Evolutionary conservation across 495 filamentous ascomycete genomes (phyloP).

Genomic region (Penicillium subrubescens): DNA sequence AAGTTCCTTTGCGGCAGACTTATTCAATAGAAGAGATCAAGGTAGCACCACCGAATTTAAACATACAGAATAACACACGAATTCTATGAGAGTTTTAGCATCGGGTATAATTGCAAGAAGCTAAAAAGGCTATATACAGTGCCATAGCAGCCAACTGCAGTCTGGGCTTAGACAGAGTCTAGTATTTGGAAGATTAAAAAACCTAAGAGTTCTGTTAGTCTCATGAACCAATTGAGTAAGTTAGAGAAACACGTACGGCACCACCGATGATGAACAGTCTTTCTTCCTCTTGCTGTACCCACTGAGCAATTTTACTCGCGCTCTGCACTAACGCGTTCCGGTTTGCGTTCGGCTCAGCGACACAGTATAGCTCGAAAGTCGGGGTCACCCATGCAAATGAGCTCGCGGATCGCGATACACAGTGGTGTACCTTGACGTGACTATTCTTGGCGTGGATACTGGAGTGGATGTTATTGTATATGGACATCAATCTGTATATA

Average conservation of each 20-base stretch:
- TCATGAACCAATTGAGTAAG: neutral
- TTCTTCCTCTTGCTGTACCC: constrained; percentile 89
- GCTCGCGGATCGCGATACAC: constrained; percentile 68
- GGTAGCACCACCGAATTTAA: neutral
- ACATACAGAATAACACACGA: neutral
- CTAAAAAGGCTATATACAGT: constrained; percentile 1
- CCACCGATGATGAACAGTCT: constrained; percentile 93
- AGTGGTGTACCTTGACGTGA: constrained; percentile 83
- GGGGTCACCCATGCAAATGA: constrained; percentile 90
- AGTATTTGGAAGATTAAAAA: constrained; percentile 20
- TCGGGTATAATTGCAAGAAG: neutral
- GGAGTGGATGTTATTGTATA: constrained; percentile 83
- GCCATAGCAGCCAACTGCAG: neutral
- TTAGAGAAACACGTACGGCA: constrained; percentile 57
- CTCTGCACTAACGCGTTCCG: constrained; percentile 80
- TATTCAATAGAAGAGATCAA: neutral
- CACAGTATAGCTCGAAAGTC: constrained; percentile 89
- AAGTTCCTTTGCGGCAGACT: neutral
- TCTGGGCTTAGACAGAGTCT: neutral
- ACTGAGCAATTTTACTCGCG: constrained; percentile 83
- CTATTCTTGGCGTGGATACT: constrained; percentile 80
- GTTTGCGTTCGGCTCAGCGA: constrained; percentile 77
- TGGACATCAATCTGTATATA: constrained; percentile 64
- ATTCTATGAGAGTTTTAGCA: neutral
- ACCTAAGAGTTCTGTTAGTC: constrained; percentile 22